Evolutionary conservation across 2,329 filamentous ascomycete genomes (phyloP).

Genomic region (Clonostachys byssicola): DNA sequence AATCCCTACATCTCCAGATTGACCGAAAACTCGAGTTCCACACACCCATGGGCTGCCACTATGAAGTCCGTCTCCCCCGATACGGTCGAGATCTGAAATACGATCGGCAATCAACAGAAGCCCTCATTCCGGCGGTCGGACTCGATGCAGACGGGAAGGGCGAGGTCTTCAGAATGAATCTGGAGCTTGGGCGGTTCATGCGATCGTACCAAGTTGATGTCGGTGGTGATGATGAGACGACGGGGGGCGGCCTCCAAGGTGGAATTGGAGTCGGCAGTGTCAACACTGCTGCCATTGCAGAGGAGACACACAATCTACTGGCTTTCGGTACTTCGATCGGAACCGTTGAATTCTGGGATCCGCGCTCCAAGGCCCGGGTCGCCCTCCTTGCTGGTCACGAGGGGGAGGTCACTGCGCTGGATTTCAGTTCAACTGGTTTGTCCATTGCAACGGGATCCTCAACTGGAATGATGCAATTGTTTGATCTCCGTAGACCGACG

Average conservation of each 20-base stretch:
- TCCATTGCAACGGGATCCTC: constrained; percentile 86
- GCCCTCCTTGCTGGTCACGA: constrained; percentile 68
- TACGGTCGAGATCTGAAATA: constrained; percentile 91
- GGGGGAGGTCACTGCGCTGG: constrained; percentile 78
- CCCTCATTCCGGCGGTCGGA: constrained; percentile 82
- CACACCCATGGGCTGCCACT: constrained; percentile 81
- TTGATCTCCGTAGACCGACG: constrained; percentile 83
- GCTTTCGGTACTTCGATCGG: constrained; percentile 93
- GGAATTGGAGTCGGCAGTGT: constrained; percentile 82
- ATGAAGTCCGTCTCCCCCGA: constrained; percentile 82
- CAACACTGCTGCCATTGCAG: constrained; percentile 82
- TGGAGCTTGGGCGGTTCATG: constrained; percentile 92
- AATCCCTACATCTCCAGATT: constrained; percentile 88
- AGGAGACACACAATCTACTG: constrained; percentile 82
- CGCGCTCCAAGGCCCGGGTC: constrained; percentile 75
- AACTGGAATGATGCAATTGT: constrained; percentile 81
- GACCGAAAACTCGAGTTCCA: constrained; percentile 93
- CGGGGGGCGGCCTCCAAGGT: constrained; percentile 76
- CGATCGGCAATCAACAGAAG: constrained; percentile 77
- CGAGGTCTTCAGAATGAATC: constrained; percentile 88
- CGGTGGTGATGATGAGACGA: constrained; percentile 72
- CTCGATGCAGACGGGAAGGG: constrained; percentile 81
- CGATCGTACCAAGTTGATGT: constrained; percentile 89
- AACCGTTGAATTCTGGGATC: constrained; percentile 97
- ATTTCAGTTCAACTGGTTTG: constrained; percentile 80